Percentiles rank a stretch among this genome's conserved stretches.
phyloP scores from a whole-genome alignment of 352 stramenopile species.

The Phytophthora colocasiae region DNA sequence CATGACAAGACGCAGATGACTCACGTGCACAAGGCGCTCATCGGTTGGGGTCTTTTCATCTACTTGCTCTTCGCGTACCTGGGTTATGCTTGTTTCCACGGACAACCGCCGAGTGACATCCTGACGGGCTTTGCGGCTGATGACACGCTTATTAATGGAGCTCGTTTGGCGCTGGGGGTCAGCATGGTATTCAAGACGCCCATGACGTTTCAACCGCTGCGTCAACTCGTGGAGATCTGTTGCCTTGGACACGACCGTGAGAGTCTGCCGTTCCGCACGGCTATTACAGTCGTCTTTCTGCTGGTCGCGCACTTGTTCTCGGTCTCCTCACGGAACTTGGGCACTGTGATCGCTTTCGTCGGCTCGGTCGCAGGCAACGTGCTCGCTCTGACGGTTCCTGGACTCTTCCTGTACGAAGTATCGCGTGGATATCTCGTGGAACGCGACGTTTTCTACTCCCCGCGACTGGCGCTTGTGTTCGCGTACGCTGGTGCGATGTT shows the following conservation, averaged over 20 bases:
- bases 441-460: slow-evolving; percentile 59
- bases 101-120: slow-evolving; percentile 85
- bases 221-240: slow-evolving; percentile 76
- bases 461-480: slow-evolving; percentile 57
- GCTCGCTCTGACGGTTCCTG: slow-evolving; percentile 73
- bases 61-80: slow-evolving; percentile 76
- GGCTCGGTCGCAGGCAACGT: slow-evolving; percentile 77
- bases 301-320: slow-evolving; percentile 67
- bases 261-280: slow-evolving; percentile 72
- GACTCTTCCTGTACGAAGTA: slow-evolving; percentile 81
- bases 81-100: slow-evolving; percentile 83
- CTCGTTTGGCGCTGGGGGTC: slow-evolving; percentile 69
- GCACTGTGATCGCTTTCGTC: slow-evolving; percentile 81
- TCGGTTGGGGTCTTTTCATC: slow-evolving; percentile 55
- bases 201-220: slow-evolving; percentile 88
- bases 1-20: slow-evolving; percentile 75
- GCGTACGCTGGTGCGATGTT: slow-evolving; percentile 59
- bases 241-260: slow-evolving; percentile 76
- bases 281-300: slow-evolving; percentile 77
- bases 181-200: slow-evolving; percentile 87
- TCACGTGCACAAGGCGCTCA: slow-evolving; percentile 69
- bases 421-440: slow-evolving; percentile 63
- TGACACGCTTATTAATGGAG: slow-evolving; percentile 82
- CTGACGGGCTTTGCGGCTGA: slow-evolving; percentile 75
- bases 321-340: slow-evolving; percentile 67